These are phyloP conservation scores for Spergularia bocconei DNA, from an alignment of 148 eudicot species.

Conservation along the genomic window DNA sequence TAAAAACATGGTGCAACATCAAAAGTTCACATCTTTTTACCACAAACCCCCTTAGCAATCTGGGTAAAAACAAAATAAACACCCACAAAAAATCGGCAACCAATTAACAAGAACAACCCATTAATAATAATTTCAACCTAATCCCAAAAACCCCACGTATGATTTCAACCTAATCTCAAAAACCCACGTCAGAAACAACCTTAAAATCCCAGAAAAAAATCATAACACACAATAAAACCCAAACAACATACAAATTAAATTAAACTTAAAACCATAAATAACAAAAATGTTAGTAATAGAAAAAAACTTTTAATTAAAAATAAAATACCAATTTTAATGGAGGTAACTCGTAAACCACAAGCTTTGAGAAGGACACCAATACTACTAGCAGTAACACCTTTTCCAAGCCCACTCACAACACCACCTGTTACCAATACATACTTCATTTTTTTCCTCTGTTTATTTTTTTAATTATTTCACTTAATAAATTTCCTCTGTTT, in stretches of 20 bases:
- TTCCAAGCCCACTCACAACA: constrained; percentile 85
- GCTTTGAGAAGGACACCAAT: constrained; percentile 81
- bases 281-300: too few relatives aligned
- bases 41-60: background rate
- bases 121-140: constrained; percentile 14
- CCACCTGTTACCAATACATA: constrained; percentile 91
- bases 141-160: constrained; percentile 20
- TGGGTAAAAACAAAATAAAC: background rate
- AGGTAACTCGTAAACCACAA: constrained; percentile 82
- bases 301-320: background rate
- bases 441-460: constrained; percentile 52
- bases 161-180: constrained; percentile 22
- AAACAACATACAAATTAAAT: background rate
- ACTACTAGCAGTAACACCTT: constrained; percentile 95
- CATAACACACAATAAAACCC: too few relatives aligned
- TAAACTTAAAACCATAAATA: background rate
- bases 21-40: constrained; percentile 3
- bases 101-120: background rate
- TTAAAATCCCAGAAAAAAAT: background rate
- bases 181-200: constrained; percentile 16
- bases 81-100: background rate
- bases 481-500: background rate
- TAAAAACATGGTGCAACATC: background rate
- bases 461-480: background rate
- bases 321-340: constrained; percentile 77